A percentile compares a stretch with the other conserved stretches of the same genome.
These are phyloP conservation scores for Penicillium occitanis DNA, from an alignment of 2,329 filamentous ascomycete genomes.

Conservation along the genomic window DNA sequence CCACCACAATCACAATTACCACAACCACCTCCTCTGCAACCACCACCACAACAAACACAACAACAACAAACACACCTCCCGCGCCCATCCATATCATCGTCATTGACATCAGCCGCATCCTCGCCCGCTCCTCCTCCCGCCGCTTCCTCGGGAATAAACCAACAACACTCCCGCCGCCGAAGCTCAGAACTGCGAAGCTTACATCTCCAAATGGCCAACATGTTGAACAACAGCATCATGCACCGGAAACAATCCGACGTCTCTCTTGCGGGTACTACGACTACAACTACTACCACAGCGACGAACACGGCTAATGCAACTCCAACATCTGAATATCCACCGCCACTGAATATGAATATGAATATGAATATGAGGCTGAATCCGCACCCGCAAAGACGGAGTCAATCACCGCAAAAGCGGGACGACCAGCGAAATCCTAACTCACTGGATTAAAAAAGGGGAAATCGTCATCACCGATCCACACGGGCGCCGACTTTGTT, in stretches of 20 bases:
- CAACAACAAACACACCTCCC: slow-evolving; percentile 12
- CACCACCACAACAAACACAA: neutral
- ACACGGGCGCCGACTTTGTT: neutral
- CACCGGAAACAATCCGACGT: slow-evolving; percentile 12
- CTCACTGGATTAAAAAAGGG: neutral
- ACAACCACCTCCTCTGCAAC: neutral
- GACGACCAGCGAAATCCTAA: neutral
- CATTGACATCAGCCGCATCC: slow-evolving; percentile 2
- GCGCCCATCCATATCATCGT: slow-evolving; percentile 11
- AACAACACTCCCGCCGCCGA: slow-evolving; percentile 13
- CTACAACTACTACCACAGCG: neutral
- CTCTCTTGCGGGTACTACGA: neutral
- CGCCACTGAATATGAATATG: neutral
- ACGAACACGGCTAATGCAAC: neutral
- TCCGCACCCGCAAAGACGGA: neutral
- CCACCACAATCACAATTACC: slow-evolving; percentile 7
- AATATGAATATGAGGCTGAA: neutral
- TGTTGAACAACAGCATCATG: slow-evolving; percentile 12
- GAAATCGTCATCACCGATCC: neutral
- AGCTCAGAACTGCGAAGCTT: slow-evolving; percentile 16
- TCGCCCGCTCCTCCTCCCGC: neutral
- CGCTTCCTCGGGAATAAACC: neutral
- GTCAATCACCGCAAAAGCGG: neutral
- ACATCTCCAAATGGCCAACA: slow-evolving; percentile 17
- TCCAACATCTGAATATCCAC: neutral